phyloP scores from a whole-genome alignment of 1,284 basidiomycete genomes.

The Amylostereum areolatum region DNA sequence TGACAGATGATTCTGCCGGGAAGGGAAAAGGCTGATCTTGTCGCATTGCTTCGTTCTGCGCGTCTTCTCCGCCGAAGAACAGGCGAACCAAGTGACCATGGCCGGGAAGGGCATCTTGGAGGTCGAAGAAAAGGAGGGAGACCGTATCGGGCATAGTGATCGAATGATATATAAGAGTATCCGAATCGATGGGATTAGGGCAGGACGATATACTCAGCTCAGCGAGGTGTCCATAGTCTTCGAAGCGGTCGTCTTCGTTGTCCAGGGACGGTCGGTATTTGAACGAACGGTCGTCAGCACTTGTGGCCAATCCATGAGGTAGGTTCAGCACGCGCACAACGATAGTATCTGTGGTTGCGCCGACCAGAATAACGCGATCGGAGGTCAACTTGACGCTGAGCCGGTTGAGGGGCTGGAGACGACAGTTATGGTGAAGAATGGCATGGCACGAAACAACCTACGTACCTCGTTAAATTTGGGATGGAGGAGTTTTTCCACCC shows the following conservation, averaged over 20 bases:
- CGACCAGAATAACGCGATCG: conserved; percentile 1
- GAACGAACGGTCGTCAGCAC: background rate
- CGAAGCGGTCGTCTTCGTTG: background rate
- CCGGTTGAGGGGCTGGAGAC: background rate
- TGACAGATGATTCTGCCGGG: conserved; percentile 28
- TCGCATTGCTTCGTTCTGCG: conserved; percentile 1
- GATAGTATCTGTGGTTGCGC: conserved; percentile 3
- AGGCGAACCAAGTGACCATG: conserved; percentile 7
- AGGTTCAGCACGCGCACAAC: conserved; percentile 4
- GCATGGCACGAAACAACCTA: background rate
- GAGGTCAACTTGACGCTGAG: conserved; percentile 1
- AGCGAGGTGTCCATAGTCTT: background rate
- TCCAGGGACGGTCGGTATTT: background rate
- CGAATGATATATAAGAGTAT: conserved; percentile 3
- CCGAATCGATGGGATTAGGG: conserved; percentile 5
- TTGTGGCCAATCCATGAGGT: background rate
- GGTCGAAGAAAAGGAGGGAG: conserved; percentile 7
- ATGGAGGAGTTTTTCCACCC: conserved; percentile 23
- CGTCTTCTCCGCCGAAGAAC: background rate
- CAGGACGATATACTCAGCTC: background rate
- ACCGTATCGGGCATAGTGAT: conserved; percentile 2
- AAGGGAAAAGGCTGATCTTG: conserved; percentile 16
- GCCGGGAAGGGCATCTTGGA: conserved; percentile 1
- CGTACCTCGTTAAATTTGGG: conserved; percentile 26
- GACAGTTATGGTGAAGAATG: no score